Base-by-base conservation (phyloP, 768 basidiomycete species). In the Termitomyces sp. region DNA sequence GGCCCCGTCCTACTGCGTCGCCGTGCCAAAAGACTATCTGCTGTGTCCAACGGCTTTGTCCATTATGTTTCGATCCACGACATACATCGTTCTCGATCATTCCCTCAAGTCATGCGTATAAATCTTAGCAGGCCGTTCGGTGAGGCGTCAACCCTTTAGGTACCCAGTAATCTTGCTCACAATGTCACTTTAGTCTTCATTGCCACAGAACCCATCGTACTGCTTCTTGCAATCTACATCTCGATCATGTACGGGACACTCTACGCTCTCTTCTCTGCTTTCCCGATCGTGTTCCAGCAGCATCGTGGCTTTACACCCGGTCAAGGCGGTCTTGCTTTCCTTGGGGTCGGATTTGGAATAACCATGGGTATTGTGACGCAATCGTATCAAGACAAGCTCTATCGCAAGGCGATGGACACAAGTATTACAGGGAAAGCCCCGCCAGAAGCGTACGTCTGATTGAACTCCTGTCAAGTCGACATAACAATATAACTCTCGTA, bases 191-290 rank as follows among this genome's bases (percentile, higher is more conserved):
- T 59, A 86, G 80, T 80, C 14, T 84, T 87, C 68, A 70, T 87
- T 20, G 69, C 79, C 55, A 83, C 80, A 16, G 87, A 87, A 64
- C 84, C 85, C 13, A 87, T 87, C 63, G 85, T 86, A 5, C 69
- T 83, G 6, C 70, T 80, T 10, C 68, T 85, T 6, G 75, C 84
- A 4, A 70, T 86, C 44, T 87, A 86, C 69, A 78, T 82, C 59
- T 75, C 83, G 14, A 77, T 87, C 54, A 75, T 82, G 18, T 86
- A 88, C 63, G 81, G 83, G 28, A 83, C 77, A 2, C 75, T 87
- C 0, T 87, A 87, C 65, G 81, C 83, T 14, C 75, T 85, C 60
- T 86, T 88, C 69, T 79, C 83, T 10, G 84, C 80, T 7, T 84
- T 80, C 66, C 83, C 82, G 10, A 80, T 84, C 58, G 77, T 84